Evolutionary conservation across 495 filamentous ascomycete genomes (phyloP), one percentile per base, ranked within the genome.

Genomic region (Hypomontagnella monticulosa): DNA sequence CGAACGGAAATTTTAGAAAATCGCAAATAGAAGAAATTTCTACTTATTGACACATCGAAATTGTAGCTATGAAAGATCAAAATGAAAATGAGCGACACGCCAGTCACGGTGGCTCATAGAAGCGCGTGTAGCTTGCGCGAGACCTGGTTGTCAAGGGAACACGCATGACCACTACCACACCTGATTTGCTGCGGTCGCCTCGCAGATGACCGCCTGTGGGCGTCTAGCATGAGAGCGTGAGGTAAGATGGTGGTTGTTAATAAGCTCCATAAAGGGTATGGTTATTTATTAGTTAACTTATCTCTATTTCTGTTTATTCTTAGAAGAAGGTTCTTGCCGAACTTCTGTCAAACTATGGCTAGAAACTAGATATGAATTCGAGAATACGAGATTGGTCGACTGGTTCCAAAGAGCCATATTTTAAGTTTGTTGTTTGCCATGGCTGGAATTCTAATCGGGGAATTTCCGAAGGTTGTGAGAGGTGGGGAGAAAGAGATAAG

Each of bases 131-230:
- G 48, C 34, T 23, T 43, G 40, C 37, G 18, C 4, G 14, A 12
- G 18, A 32, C 48, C 37, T 52, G 57, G 63, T 67, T 61, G 63
- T 56, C 63, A 32, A 57, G 57, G 63, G 38, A 67, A 67, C 63
- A 50, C 61, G 57, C 51, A 60, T 66, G 63, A 65, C 48, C 46
- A 57, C 14, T 40, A 37, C n/a, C 43, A 19, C 61, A 48, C 48
- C 23, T 58, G 62, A 60, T 66, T 66, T 48, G 62, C 56, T 54
- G 55, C 30, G 55, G 62, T 11, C 42, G 50, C 14, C 20, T 40
- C n/a, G 48, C 56, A 53, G 16, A 38, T 55, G 62, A 60, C 55
- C 62, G n/a, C 12, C 48, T 41, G 43, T 30, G 14, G 38, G 43
- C 54, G 40, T 57, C 47, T 44, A 52, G 27, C 32, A 50, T 41